phyloP scores from a whole-genome alignment of 2,329 filamentous ascomycete species.

The Hirsutella thompsonii region DNA sequence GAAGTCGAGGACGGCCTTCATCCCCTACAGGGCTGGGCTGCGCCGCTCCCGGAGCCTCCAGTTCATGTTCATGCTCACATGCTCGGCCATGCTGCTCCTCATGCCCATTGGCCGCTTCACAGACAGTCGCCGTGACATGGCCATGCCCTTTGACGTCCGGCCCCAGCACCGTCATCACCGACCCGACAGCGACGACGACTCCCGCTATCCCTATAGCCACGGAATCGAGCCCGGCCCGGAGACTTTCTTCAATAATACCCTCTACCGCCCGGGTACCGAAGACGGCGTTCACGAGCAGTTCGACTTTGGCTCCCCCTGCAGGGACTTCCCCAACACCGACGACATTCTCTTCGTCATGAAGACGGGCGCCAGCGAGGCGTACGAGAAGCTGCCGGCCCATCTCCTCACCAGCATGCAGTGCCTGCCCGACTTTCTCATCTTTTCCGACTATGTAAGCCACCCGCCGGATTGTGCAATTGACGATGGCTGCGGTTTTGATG shows the following conservation, averaged over 20 bases:
- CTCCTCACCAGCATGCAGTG: slow-evolving; percentile 41
- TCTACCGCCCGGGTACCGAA: slow-evolving; percentile 22
- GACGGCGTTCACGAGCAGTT: slow-evolving; percentile 17
- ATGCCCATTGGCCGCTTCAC: background rate
- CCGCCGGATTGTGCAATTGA: too few species aligned
- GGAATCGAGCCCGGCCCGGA: slow-evolving; percentile 22
- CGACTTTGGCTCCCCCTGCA: slow-evolving; percentile 24
- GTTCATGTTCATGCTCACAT: background rate
- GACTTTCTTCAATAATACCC: slow-evolving; percentile 6
- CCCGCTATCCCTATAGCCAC: background rate
- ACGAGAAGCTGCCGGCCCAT: slow-evolving; percentile 40
- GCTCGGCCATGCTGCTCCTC: background rate
- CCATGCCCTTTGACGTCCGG: background rate
- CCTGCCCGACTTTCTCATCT: slow-evolving; percentile 41
- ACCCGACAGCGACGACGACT: too few species aligned
- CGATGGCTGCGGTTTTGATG: too few species aligned
- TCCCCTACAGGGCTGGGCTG: background rate
- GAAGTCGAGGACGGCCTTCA: background rate
- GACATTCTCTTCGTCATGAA: slow-evolving; percentile 42
- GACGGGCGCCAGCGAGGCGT: slow-evolving; percentile 43
- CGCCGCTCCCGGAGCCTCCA: background rate
- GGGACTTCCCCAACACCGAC: slow-evolving; percentile 27
- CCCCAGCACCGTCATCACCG: background rate
- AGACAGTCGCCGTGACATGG: background rate
- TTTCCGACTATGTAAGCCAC: slow-evolving; percentile 34